Percentiles rank a stretch among this genome's conserved stretches.
Conservation (phyloP, 2,329 filamentous ascomycete genomes). For the Xylariaceae sp. region DNA sequence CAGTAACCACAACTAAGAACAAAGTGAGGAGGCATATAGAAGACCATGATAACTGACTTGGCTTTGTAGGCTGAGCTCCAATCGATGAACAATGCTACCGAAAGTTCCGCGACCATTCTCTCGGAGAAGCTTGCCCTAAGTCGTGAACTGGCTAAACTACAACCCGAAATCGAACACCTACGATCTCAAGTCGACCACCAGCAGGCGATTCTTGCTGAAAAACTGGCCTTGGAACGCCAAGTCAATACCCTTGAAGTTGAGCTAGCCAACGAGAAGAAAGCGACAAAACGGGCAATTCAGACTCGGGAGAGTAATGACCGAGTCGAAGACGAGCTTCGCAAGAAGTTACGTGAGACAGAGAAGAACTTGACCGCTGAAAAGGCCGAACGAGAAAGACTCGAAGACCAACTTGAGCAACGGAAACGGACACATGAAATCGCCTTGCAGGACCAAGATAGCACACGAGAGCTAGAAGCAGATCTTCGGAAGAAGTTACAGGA, state of each 20-base stretch:
- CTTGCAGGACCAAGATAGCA: constrained; percentile 40
- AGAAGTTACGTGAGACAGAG: constrained; percentile 46
- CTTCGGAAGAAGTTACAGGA: constrained; percentile 43
- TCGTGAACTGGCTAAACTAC: constrained; percentile 58
- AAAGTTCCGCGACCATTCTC: constrained; percentile 73
- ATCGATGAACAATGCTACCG: constrained; percentile 68
- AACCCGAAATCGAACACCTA: constrained; percentile 63
- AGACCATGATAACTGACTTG: too few species aligned
- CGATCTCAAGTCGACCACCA: constrained; percentile 62
- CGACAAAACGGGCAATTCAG: constrained; percentile 61
- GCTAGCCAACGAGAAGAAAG: constrained; percentile 80
- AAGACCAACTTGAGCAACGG: constrained; percentile 43
- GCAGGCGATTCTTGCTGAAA: constrained; percentile 75
- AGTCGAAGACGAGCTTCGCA: constrained; percentile 50
- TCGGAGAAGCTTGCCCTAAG: constrained; percentile 61
- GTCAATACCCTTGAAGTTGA: constrained; percentile 79
- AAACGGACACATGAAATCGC: constrained; percentile 39
- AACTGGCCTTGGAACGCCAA: constrained; percentile 79
- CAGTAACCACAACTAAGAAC: not conserved
- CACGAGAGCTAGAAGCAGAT: constrained; percentile 40
- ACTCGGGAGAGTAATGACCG: constrained; percentile 50
- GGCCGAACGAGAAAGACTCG: constrained; percentile 40
- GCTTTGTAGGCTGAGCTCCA: constrained; percentile 69
- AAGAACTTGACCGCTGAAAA: constrained; percentile 41
- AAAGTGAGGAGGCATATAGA: not conserved